Percentiles rank a stretch among this genome's conserved stretches.
Evolutionary conservation across 805 yeast genomes (phyloP).

Genomic region (Brettanomyces bruxellensis): DNA sequence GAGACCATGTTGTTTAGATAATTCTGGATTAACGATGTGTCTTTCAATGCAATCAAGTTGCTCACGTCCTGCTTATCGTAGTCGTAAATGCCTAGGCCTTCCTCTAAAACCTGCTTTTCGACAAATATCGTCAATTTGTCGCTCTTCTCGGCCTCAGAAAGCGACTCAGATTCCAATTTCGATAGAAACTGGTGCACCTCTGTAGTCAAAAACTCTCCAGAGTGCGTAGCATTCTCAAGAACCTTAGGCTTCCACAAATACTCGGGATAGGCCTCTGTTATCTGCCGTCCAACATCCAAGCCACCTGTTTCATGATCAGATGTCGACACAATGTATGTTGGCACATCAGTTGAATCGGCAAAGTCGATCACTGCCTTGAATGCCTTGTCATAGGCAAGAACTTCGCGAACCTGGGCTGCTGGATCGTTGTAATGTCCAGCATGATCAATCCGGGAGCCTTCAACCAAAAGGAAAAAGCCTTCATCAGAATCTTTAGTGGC

Average conservation of each 20-base stretch:
- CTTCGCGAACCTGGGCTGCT: conserved; percentile 89
- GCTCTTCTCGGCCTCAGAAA: not conserved
- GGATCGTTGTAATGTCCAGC: conserved; percentile 95
- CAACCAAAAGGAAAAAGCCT: conserved; percentile 81
- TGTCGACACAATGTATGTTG: conserved; percentile 72
- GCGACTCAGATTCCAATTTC: conserved; percentile 1
- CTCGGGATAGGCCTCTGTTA: conserved; percentile 63
- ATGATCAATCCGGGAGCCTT: conserved; percentile 91
- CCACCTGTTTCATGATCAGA: conserved; percentile 98
- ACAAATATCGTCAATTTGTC: conserved; percentile 35
- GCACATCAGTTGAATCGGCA: conserved; percentile 59
- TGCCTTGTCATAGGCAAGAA: conserved; percentile 77
- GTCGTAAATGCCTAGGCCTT: conserved; percentile 60
- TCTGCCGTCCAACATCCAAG: conserved; percentile 76
- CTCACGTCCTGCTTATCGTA: conserved; percentile 46
- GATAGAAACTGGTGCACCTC: conserved; percentile 29
- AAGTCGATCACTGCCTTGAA: conserved; percentile 66
- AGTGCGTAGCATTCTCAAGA: conserved; percentile 57
- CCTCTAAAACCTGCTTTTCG: conserved; percentile 42
- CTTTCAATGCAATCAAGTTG: conserved; percentile 27
- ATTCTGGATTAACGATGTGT: conserved; percentile 23
- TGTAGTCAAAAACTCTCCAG: conserved; percentile 60
- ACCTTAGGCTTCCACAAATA: conserved; percentile 83
- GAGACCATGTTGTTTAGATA: conserved; percentile 65
- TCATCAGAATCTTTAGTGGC: conserved; percentile 66